A percentile compares a stretch with the other conserved stretches of the same genome.
Conservation (phyloP, 495 filamentous ascomycete genomes). For the Podospora comata region DNA sequence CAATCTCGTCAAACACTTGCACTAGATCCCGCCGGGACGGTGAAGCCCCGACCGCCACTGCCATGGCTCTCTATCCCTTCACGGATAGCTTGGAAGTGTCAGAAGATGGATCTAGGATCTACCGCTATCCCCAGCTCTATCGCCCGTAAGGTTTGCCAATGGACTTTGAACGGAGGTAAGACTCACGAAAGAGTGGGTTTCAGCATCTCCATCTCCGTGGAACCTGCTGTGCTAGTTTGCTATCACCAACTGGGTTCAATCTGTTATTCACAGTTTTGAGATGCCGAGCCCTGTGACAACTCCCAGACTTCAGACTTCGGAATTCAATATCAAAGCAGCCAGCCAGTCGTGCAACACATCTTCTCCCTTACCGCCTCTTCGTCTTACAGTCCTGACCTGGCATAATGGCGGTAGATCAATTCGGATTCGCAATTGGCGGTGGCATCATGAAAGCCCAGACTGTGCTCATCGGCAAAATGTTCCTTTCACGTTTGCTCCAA, state of each 20-base stretch:
- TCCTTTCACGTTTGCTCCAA: conserved; percentile 4
- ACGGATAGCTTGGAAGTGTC: conserved; percentile 1
- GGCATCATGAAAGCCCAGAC: conserved; percentile 22
- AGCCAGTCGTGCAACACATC: conserved; percentile 17
- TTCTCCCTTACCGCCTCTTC: conserved; percentile 27
- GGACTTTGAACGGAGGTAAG: neutral
- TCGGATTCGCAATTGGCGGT: conserved; percentile 9
- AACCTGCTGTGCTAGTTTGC: too few relatives aligned
- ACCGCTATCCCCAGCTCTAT: neutral
- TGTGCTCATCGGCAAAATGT: conserved; percentile 23
- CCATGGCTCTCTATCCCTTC: neutral
- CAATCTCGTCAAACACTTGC: neutral
- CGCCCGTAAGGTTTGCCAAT: neutral
- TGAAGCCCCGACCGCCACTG: conserved; percentile 10
- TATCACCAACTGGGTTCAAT: too few relatives aligned
- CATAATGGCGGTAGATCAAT: conserved; percentile 1
- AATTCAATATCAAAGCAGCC: neutral
- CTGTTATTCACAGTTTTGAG: neutral
- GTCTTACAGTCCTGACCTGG: conserved; percentile 7
- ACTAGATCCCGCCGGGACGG: conserved; percentile 10
- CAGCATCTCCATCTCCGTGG: too few relatives aligned
- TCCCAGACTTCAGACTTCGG: neutral
- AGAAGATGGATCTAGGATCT: neutral
- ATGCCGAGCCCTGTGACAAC: neutral
- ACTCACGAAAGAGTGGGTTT: neutral